Evolutionary conservation across 2,329 filamentous ascomycete species (phyloP), one percentile per base, ranked within the genome.

Genomic region (Geosmithia morbida): DNA sequence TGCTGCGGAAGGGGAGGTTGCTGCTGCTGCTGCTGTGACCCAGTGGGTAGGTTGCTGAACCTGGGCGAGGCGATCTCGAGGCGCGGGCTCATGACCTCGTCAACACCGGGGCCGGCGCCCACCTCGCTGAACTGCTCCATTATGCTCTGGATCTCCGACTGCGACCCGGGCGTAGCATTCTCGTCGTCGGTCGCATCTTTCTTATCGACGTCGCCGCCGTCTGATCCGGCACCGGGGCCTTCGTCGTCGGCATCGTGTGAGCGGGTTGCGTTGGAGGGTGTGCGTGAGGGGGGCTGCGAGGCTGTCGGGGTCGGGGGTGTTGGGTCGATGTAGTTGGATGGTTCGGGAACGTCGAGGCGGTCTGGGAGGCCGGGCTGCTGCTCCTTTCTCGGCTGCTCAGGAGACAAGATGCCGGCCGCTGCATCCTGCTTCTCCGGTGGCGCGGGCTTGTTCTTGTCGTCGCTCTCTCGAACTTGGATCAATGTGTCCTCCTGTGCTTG

Each of bases 91-190:
- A 95, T 94, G 59, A 95, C 87, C 62, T 94, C 87, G 46, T 90
- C 82, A 51, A 77, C 79, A 5, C 74, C 82, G 2, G 81, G 83
- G 0, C 81, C 85, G 46, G 80, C 79, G 26, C 79, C 79, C 46
- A 79, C 79, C 58, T 86, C 81, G 55, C 84, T 82, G 56, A 97
- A 97, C 64, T 97, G 92, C 52, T 87, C 87, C 87, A 98, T 97
- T 61, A 98, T 97, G 60, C 77, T 94, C 65, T 96, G 87, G 50
- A 98, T 96, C 66, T 98, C 92, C 6, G 83, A 82, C 50, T 79
- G 78, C 1, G 85, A 87, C 46, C 79, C 79, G 26, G 33, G 11
- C 46, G 41, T 22, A 8, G 46, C 77, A 76, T 44, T 88, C 81
- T 19, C 77, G 56, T 80, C 79, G 57, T 81, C 79, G 55, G 72